Evolutionary conservation across 2,329 filamentous ascomycete species (phyloP).

Genomic region (Calcarisporium arbuscula): DNA sequence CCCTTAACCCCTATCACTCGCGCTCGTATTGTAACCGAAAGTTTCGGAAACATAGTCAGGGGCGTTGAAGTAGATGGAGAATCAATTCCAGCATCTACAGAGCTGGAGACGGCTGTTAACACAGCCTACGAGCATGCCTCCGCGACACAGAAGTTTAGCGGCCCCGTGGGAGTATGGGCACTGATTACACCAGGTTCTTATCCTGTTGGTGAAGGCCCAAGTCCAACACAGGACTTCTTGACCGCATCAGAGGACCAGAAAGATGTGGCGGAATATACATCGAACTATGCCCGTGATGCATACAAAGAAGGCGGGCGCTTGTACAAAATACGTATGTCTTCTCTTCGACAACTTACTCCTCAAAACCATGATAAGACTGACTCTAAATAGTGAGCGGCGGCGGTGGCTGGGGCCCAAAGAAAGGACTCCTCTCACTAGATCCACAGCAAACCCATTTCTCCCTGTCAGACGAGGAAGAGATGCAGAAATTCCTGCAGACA

Average conservation of each 20-base stretch:
- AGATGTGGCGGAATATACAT: slow-evolving; percentile 17
- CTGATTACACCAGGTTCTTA: slow-evolving; percentile 52
- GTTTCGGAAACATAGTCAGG: slow-evolving; percentile 74
- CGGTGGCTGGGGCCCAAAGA: slow-evolving; percentile 77
- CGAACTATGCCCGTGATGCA: slow-evolving; percentile 24
- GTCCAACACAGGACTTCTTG: slow-evolving; percentile 13
- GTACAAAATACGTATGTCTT: slow-evolving; percentile 30
- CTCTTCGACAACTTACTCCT: too few relatives aligned
- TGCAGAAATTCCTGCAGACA: slow-evolving; percentile 47
- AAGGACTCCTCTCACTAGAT: slow-evolving; percentile 72
- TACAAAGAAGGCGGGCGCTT: slow-evolving; percentile 38
- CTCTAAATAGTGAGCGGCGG: slow-evolving; percentile 60
- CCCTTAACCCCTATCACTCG: slow-evolving; percentile 58
- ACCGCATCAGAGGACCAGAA: too few relatives aligned
- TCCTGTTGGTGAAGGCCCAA: not conserved
- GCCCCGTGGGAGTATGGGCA: slow-evolving; percentile 65
- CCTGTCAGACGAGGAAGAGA: slow-evolving; percentile 39
- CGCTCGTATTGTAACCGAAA: slow-evolving; percentile 54
- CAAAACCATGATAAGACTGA: slow-evolving; percentile 12
- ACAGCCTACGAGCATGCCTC: slow-evolving; percentile 42
- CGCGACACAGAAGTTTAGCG: slow-evolving; percentile 21
- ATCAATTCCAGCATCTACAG: slow-evolving; percentile 58
- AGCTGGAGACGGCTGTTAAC: slow-evolving; percentile 62
- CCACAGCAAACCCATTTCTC: slow-evolving; percentile 52
- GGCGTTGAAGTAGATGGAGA: slow-evolving; percentile 46